Evolutionary conservation across 805 yeast species (phyloP), one percentile per base, ranked within the genome.

Genomic region (Starmerella cellae): DNA sequence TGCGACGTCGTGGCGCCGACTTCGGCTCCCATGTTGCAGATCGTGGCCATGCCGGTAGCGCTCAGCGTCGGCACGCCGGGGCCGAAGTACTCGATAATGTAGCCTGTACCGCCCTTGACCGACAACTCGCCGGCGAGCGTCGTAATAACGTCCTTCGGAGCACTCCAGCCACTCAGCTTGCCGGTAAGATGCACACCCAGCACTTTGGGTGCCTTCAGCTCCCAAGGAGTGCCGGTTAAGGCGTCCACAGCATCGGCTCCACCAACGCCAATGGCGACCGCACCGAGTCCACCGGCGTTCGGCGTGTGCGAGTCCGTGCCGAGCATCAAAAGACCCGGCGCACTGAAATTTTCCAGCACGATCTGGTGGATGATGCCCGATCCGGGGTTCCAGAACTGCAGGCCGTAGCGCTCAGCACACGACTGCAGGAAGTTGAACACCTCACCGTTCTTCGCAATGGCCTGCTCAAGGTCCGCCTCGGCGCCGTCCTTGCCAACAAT

Each of bases 221-320:
- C 98, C 98, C 98, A 91, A 44, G 98, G 96, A 24, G 91, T 79
- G 52, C 91, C 95, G 35, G 97, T 85, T 59, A 91, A 68, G 39
- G 91, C 98, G 64, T 91, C 98, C 43, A 91, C 98, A 32, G 98
- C 98, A 66, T 91, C 98, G 43, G 98, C 98, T 70, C 98, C 98
- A 67, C 98, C 98, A 32, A 91, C 98, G 67, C 98, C 98, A 61
- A 91, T 91, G 56, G 98, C 97, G 53, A 88, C 79, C 53, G 94
- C 95, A 61, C 98, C 98, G 49, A 91, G 69, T 53, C 98, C 98
- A 68, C 98, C 98, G 24, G 98, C 98, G 58, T 91, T 91, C 38
- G 98, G 98, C 38, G 98, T 91, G 64, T 91, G 98, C 1, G 97
- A 87, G 65, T 91, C 98, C 32, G 98, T 91, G 54, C 98, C 98